Evolutionary conservation across 768 basidiomycete species (phyloP).

Genomic region (Mycena haematopus): DNA sequence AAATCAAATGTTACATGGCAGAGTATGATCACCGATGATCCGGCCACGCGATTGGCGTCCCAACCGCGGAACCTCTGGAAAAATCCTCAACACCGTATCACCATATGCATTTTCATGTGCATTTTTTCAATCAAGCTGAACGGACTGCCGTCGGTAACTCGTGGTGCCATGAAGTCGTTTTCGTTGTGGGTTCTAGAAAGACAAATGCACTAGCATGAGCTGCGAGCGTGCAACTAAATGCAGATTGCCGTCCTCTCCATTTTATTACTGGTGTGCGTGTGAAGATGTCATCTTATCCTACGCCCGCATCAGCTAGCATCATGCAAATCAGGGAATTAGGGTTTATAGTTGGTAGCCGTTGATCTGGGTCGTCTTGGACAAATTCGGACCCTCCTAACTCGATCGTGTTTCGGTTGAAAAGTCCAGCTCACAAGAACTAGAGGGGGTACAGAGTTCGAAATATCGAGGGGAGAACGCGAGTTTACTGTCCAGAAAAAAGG

Average conservation of each 20-base stretch:
- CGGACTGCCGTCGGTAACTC: too few relatives aligned
- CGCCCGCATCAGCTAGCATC: neutral
- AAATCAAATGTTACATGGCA: too few relatives aligned
- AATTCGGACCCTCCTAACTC: constrained; percentile 44
- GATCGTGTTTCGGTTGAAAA: constrained; percentile 56
- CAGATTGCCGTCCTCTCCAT: constrained; percentile 1
- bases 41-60: too few relatives aligned
- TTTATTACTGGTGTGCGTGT: neutral
- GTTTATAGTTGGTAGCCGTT: constrained; percentile 46
- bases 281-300: neutral
- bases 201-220: neutral
- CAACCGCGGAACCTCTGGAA: too few relatives aligned
- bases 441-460: neutral
- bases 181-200: constrained; percentile 1
- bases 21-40: neutral
- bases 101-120: too few relatives aligned
- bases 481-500: neutral
- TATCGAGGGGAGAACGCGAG: neutral
- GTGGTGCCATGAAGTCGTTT: neutral
- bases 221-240: neutral
- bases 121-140: too few relatives aligned
- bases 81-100: too few relatives aligned
- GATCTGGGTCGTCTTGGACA: constrained; percentile 44
- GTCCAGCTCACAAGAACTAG: constrained; percentile 14
- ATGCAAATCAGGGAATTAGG: constrained; percentile 36